A percentile compares a stretch with the other conserved stretches of the same genome.
These are phyloP conservation scores for Spergularia azorica DNA, from an alignment of 179 eudicot genomes.

Conservation along the genomic window DNA sequence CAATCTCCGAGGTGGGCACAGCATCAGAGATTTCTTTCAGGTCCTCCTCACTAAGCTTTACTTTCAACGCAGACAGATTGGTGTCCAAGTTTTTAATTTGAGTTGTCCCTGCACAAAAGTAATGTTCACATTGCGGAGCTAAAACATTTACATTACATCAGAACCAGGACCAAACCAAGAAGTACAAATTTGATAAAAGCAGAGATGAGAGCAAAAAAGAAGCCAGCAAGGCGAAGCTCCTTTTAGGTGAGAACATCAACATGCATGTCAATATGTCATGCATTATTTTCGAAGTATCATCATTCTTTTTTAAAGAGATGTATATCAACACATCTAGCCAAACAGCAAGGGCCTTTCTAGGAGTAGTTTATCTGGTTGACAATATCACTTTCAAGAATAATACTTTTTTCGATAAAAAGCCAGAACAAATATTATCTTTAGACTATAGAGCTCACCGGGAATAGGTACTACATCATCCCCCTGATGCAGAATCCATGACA, in stretches of 20 bases:
- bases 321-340: no score
- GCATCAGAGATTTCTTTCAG: constrained; percentile 56
- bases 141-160: neutral
- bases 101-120: constrained; percentile 47
- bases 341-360: no score
- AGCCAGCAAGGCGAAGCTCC: no score
- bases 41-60: constrained; percentile 51
- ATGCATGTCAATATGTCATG: no score
- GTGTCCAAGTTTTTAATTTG: constrained; percentile 59
- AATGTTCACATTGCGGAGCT: neutral
- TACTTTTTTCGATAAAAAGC: no score
- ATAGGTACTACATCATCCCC: constrained; percentile 77
- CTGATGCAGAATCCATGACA: constrained; percentile 72
- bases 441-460: constrained; percentile 42
- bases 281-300: no score
- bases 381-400: no score
- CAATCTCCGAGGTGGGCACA: constrained; percentile 52
- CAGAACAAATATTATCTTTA: neutral
- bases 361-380: neutral
- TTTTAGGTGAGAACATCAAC: neutral
- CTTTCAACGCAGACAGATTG: constrained; percentile 46
- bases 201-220: neutral
- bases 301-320: no score
- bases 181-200: neutral
- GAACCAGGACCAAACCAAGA: neutral